Evolutionary conservation across 1,284 basidiomycete species (phyloP), one percentile per base, ranked within the genome.

Genomic region (Rhodotorula sp.): DNA sequence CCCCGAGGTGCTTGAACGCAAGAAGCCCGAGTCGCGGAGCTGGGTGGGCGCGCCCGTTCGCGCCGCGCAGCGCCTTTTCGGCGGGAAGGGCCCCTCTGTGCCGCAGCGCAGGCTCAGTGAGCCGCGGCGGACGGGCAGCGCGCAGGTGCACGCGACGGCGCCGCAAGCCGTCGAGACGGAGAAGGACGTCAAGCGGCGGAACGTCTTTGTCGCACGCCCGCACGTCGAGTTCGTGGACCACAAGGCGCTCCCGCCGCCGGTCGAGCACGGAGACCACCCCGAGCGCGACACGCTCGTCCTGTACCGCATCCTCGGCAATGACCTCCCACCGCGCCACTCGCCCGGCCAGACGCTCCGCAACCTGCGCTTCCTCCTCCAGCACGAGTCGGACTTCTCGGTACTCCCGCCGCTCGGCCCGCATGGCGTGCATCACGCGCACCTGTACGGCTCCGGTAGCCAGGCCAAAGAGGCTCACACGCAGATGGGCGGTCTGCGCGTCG

Each of bases 281-380:
- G 66, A 80, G 41, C 76, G 80, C 57, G 79, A 80, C 70, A 78
- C 79, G 8, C 70, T 81, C 34, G 75, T 80, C 15, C 68, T 81
- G 21, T 81, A 81, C 64, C 75, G 80, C 21, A 80, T 81, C 63
- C 71, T 81, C 48, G 80, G 80, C 66, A 81, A 80, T 72, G 80
- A 81, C 64, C 70, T 81, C 12, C 80, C 80, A 25, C 80, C 80
- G 25, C 77, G 80, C 9, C 80, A 81, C 72, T 78, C 75, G 3
- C 74, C 76, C 15, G 76, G 77, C 19, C 80, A 81, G 68, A 81
- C 79, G 3, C 67, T 81, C 19, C 76, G 76, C 36, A 81, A 81
- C 69, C 74, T 81, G 15, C 72, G 78, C 32, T 81, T 81, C 76
- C 64, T 81, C 66, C 75, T 81, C 21, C 69, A 79, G 44, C 71